These are phyloP conservation scores for Mucor mucedo DNA, from an alignment of 371 early-diverging fungal species.

Conservation along the genomic window DNA sequence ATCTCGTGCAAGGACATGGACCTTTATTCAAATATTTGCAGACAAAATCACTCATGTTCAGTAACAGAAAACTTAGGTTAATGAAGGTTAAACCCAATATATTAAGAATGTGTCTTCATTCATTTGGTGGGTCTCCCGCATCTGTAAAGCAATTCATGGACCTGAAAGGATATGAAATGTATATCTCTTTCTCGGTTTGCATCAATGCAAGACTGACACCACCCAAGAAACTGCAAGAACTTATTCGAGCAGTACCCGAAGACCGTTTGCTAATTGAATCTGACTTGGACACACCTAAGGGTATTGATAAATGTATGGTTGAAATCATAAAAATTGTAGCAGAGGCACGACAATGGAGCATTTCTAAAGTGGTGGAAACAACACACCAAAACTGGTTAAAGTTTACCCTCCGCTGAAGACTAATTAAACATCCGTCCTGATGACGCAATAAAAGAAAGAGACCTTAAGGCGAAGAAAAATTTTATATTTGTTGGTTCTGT, in stretches of 20 bases:
- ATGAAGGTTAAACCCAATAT: conserved; percentile 18
- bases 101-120: conserved; percentile 79
- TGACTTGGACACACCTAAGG: conserved; percentile 70
- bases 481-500: too few species aligned
- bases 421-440: too few species aligned
- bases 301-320: conserved; percentile 62
- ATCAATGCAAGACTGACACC: conserved; percentile 61
- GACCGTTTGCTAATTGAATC: conserved; percentile 83
- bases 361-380: conserved; percentile 56
- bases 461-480: too few species aligned
- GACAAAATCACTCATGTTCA: conserved; percentile 28
- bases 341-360: conserved; percentile 68
- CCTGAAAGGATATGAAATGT: conserved; percentile 47
- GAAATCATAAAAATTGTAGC: conserved; percentile 68
- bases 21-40: conserved; percentile 61
- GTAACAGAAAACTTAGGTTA: conserved; percentile 22
- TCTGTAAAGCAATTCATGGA: conserved; percentile 67
- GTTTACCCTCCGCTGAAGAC: too few species aligned
- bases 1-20: conserved; percentile 85
- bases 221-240: conserved; percentile 49
- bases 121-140: conserved; percentile 83
- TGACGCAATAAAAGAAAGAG: too few species aligned
- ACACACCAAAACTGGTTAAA: conserved; percentile 65
- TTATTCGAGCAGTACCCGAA: conserved; percentile 71
- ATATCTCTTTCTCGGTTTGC: conserved; percentile 69